Conservation (phyloP, 2,329 filamentous ascomycete species). For the Exophiala sideris region DNA sequence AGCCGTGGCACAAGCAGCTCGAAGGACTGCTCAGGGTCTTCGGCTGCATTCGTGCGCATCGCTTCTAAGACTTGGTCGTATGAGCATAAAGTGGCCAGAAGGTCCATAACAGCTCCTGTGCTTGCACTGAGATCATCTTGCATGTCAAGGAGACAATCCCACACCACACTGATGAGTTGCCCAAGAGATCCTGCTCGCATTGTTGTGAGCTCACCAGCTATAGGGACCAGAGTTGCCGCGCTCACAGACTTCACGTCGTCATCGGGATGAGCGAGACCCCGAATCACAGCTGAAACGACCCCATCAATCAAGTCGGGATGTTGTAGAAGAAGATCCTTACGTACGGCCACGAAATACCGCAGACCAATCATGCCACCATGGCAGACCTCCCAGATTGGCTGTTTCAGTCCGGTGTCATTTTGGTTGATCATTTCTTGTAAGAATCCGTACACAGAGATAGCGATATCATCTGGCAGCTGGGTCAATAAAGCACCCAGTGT, state of each 20-base stretch:
- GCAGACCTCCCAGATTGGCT: constrained; percentile 85
- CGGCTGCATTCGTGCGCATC: constrained; percentile 84
- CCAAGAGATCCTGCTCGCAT: constrained; percentile 76
- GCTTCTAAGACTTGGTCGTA: constrained; percentile 89
- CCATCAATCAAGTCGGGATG: constrained; percentile 87
- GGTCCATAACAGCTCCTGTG: constrained; percentile 97
- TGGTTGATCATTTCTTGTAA: constrained; percentile 91
- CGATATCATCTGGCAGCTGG: constrained; percentile 73
- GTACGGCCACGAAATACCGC: constrained; percentile 89
- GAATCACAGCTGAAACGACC: constrained; percentile 88
- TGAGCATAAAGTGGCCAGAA: constrained; percentile 89
- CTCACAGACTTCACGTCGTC: constrained; percentile 97
- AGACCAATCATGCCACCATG: constrained; percentile 98
- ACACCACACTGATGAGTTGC: constrained; percentile 86
- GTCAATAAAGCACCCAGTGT: constrained; percentile 84
- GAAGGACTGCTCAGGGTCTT: constrained; percentile 84
- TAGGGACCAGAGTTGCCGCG: constrained; percentile 93
- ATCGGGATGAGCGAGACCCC: constrained; percentile 82
- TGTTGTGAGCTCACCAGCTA: constrained; percentile 89
- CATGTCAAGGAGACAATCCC: constrained; percentile 95
- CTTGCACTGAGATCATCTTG: constrained; percentile 96
- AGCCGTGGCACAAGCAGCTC: constrained; percentile 86
- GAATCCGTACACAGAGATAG: constrained; percentile 78
- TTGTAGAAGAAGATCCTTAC: constrained; percentile 84
- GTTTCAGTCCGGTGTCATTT: constrained; percentile 69